These are phyloP conservation scores for Diplodia intermedia DNA, from an alignment of 2,329 filamentous ascomycete species.

Conservation along the genomic window DNA sequence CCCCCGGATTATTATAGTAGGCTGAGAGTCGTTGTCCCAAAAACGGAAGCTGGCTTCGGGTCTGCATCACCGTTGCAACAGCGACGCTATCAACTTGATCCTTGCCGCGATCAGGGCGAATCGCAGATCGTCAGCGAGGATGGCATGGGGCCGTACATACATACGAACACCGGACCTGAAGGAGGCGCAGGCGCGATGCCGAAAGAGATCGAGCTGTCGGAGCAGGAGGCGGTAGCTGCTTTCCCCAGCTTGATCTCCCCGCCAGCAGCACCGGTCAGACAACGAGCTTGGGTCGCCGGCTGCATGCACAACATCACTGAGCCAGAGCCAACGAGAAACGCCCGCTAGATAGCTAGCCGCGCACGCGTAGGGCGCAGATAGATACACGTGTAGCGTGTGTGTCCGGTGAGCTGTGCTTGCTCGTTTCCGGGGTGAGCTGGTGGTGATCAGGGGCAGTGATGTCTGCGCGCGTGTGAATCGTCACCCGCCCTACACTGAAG, in stretches of 20 bases:
- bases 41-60: background rate
- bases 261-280: conserved; percentile 8
- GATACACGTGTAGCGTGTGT: background rate
- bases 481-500: background rate
- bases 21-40: background rate
- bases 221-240: conserved; percentile 17
- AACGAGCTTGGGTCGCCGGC: background rate
- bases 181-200: conserved; percentile 2
- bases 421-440: background rate
- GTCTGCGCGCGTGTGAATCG: background rate
- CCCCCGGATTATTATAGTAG: background rate
- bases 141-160: background rate
- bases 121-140: background rate
- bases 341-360: background rate
- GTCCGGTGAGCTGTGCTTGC: background rate
- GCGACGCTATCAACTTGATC: background rate
- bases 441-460: conserved; percentile 3
- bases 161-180: background rate
- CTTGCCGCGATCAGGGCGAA: background rate
- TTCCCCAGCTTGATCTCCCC: background rate
- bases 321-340: background rate
- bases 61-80: background rate
- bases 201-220: background rate
- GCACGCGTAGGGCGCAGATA: background rate
- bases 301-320: background rate